Conservation (phyloP, 2,329 filamentous ascomycete species). For the Epichloe aotearoae region DNA sequence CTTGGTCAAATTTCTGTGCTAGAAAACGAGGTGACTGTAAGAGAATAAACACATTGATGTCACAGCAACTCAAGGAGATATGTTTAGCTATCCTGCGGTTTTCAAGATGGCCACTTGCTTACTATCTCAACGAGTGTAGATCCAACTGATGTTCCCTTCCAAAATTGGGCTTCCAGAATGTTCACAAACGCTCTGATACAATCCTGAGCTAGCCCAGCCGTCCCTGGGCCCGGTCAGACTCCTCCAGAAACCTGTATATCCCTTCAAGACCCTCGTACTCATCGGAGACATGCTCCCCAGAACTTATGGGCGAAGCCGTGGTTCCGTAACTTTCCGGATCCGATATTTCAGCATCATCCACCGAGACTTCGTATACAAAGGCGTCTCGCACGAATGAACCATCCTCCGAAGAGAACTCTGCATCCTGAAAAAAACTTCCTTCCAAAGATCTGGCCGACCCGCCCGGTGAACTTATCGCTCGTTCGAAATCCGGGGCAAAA, state of each 20-base stretch:
- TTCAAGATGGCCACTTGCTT: too few species aligned
- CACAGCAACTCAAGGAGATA: background rate
- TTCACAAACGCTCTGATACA: background rate
- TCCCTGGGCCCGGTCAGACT: slow-evolving; percentile 35
- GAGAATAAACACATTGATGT: background rate
- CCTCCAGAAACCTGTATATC: slow-evolving; percentile 44
- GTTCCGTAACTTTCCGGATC: slow-evolving; percentile 35
- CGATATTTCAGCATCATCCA: slow-evolving; percentile 35
- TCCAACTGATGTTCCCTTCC: slow-evolving; percentile 1
- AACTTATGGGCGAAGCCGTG: slow-evolving; percentile 34
- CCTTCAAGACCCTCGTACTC: slow-evolving; percentile 44
- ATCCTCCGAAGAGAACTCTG: slow-evolving; percentile 18
- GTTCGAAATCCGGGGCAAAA: slow-evolving; percentile 51
- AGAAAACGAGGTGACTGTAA: too few species aligned
- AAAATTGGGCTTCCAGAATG: background rate
- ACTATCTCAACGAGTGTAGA: slow-evolving; percentile 11
- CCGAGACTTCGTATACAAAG: slow-evolving; percentile 29
- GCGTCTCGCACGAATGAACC: slow-evolving; percentile 25
- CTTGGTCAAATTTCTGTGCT: too few species aligned
- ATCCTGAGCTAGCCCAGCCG: slow-evolving; percentile 15
- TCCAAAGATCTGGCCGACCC: slow-evolving; percentile 32
- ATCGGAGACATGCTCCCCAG: slow-evolving; percentile 29
- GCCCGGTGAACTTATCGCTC: slow-evolving; percentile 31
- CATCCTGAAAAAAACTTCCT: slow-evolving; percentile 27
- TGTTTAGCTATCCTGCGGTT: background rate